Base-by-base conservation (phyloP, 1,284 basidiomycete genomes). In the Puccinia hordei region DNA sequence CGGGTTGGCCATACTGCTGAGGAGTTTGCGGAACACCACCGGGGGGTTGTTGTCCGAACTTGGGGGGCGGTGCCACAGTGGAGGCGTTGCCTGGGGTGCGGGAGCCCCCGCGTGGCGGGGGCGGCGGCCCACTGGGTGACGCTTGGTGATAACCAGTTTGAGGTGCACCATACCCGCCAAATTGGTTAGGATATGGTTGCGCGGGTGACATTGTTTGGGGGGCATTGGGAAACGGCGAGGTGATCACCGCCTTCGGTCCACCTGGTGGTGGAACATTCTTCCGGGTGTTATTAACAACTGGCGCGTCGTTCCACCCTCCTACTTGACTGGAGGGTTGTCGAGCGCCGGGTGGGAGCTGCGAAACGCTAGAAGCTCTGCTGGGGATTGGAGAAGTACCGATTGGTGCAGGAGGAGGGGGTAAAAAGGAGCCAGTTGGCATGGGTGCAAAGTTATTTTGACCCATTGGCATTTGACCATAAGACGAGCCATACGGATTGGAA, bases 391-490 rank as follows among this genome's bases (percentile, higher is more conserved):
- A 75, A 44, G 57, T 82, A 53, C 85, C 84, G 9, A 84, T 83
- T 72, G 84, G 83, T 27, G 86, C 86, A 49, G 85, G 85, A 13
- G 85, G 85, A 15, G 83, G 80, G 35, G 81, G 81, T 76, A 82
- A 81, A 41, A 66, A 80, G 12, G 65, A 78, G 27, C 49, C 79
- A 33, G 49, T 51, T n/a, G 81, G 33, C 53, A 44, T 72, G 59
- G 81, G 53, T n/a, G 88, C 30, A 82, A 74, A 82, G 57, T 15
- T 81, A 72, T 33, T 83, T 82, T 30, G 85, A 84, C 71, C 85
- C 88, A 83, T 93, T 93, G 10, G 94, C 93, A 90, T 98, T 97
- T 0, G 95, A 95, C 35, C 93, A 90, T 19, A 91, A 91, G 85
- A 86, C 35, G 63, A 19, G 83, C 15, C 61, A 22, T 46, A 80